Conservation (phyloP, 192 early-diverging fungal species). For the Podila horticola region DNA sequence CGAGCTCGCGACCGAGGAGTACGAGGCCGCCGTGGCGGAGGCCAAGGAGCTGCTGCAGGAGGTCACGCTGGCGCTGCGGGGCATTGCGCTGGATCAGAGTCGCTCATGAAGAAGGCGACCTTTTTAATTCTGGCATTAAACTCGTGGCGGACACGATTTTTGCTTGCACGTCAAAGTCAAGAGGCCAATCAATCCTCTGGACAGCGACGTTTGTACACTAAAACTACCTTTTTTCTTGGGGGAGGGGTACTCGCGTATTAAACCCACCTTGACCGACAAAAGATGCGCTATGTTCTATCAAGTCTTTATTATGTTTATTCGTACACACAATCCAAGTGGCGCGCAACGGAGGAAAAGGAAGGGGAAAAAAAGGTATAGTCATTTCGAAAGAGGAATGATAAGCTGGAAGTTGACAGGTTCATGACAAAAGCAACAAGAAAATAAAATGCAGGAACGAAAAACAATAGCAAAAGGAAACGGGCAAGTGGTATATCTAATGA, state of each 20-base stretch:
- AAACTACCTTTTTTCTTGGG: no score
- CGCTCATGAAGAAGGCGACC: background rate
- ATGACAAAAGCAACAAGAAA: background rate
- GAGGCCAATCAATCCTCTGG: no score
- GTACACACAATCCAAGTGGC: background rate
- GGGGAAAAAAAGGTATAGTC: background rate
- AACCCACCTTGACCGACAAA: no score
- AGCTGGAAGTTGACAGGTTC: background rate
- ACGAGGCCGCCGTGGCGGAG: constrained; percentile 53
- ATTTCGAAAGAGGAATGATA: background rate
- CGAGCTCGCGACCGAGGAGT: constrained; percentile 50
- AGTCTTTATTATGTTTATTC: no score
- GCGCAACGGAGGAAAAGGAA: background rate
- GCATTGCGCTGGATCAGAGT: constrained; percentile 58
- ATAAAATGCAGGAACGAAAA: background rate
- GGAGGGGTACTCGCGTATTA: no score
- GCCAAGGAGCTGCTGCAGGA: constrained; percentile 54
- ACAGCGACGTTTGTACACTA: no score
- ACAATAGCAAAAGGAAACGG: background rate
- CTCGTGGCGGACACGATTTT: no score
- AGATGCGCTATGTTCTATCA: no score
- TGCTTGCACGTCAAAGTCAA: no score
- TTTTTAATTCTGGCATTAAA: no score
- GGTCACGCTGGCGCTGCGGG: constrained; percentile 52
- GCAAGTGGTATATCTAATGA: background rate